phyloP scores from a whole-genome alignment of 768 basidiomycete species.

The Kwoniella pini region DNA sequence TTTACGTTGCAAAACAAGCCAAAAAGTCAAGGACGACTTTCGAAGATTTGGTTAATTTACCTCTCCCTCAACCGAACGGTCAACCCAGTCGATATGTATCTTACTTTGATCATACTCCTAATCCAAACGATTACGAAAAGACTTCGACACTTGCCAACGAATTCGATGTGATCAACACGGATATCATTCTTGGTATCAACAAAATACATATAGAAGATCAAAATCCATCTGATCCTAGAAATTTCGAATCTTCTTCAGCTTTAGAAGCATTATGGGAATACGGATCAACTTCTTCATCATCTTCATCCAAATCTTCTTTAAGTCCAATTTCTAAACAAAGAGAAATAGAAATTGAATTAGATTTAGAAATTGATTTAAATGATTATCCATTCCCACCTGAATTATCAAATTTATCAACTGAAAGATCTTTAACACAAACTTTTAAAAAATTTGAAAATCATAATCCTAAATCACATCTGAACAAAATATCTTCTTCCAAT shows the following conservation, averaged over 20 bases:
- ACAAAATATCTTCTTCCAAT: too few species aligned
- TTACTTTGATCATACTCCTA: too few species aligned
- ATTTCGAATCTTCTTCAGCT: constrained; percentile 13
- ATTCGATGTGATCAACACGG: too few species aligned
- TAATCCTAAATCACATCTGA: too few species aligned
- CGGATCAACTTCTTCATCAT: constrained; percentile 6
- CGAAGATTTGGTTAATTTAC: constrained; percentile 6
- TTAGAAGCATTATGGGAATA: constrained; percentile 25
- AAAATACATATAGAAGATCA: neutral
- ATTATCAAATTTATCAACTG: constrained; percentile 2
- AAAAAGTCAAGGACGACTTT: constrained; percentile 1
- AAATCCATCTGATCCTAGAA: neutral
- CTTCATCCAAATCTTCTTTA: neutral
- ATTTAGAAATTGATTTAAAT: constrained; percentile 6
- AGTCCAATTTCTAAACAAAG: neutral
- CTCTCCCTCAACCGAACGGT: constrained; percentile 12
- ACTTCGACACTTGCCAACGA: too few species aligned
- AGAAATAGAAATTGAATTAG: neutral
- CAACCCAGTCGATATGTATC: constrained; percentile 12
- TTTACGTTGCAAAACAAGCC: neutral
- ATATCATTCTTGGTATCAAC: neutral
- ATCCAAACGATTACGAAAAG: too few species aligned
- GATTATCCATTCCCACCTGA: constrained; percentile 15
- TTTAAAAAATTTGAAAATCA: too few species aligned
- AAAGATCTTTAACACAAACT: neutral